Evolutionary conservation across 768 basidiomycete species (phyloP).

Genomic region (Leccinum variicolor): DNA sequence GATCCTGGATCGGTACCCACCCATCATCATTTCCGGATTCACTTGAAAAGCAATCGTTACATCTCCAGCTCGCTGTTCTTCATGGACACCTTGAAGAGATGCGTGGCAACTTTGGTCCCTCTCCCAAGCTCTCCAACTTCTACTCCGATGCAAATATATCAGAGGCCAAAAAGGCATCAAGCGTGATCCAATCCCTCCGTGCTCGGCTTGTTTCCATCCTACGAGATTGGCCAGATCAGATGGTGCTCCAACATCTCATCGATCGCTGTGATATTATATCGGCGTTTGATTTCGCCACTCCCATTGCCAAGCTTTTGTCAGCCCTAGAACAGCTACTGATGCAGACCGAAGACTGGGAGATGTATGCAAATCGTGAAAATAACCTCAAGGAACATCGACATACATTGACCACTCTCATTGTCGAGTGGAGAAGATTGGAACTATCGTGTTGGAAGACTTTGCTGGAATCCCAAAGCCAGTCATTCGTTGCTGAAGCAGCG

Average conservation of each 20-base stretch:
- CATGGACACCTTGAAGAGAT: conserved; percentile 37
- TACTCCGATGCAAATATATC: conserved; percentile 74
- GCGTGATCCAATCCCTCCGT: conserved; percentile 48
- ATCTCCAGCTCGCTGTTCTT: conserved; percentile 51
- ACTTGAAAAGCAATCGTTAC: conserved; percentile 50
- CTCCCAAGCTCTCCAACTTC: conserved; percentile 56
- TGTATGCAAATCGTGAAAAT: conserved; percentile 90
- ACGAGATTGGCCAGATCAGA: conserved; percentile 93
- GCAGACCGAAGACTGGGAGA: conserved; percentile 95
- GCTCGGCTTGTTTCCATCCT: conserved; percentile 54
- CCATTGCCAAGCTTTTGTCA: conserved; percentile 79
- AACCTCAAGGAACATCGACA: conserved; percentile 67
- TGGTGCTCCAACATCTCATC: conserved; percentile 85
- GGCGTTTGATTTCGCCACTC: conserved; percentile 55
- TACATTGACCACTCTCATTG: conserved; percentile 65
- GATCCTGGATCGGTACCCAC: conserved; percentile 31
- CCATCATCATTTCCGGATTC: conserved; percentile 34
- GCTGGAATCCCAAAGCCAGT: conserved; percentile 63
- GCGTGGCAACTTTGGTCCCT: conserved; percentile 15
- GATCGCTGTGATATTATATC: conserved; percentile 69
- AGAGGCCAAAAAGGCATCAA: conserved; percentile 62
- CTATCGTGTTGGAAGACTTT: conserved; percentile 83
- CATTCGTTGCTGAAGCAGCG: conserved; percentile 43
- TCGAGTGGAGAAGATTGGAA: conserved; percentile 90
- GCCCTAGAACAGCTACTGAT: conserved; percentile 81